These are phyloP conservation scores for Ogataea paraovalis DNA, from an alignment of 805 yeast species.

Conservation along the genomic window DNA sequence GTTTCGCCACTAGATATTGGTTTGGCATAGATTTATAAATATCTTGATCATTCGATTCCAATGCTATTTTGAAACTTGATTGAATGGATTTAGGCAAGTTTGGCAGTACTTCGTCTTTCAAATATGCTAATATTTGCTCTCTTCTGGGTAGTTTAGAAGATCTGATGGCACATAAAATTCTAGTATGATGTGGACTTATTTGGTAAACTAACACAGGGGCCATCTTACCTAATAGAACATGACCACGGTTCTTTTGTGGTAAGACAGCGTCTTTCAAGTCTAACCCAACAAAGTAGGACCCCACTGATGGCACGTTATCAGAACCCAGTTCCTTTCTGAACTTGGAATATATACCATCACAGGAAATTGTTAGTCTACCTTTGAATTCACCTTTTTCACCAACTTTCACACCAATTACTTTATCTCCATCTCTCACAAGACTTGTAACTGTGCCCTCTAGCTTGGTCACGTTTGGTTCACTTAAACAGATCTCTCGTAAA, in stretches of 20 bases:
- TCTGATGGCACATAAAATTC: constrained; percentile 86
- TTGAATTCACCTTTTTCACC: constrained; percentile 42
- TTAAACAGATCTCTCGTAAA: constrained; percentile 63
- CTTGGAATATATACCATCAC: constrained; percentile 94
- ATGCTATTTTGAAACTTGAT: constrained; percentile 67
- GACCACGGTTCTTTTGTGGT: constrained; percentile 78
- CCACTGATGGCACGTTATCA: constrained; percentile 61
- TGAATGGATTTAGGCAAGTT: constrained; percentile 58
- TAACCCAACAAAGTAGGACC: constrained; percentile 85
- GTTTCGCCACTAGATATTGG: constrained; percentile 78
- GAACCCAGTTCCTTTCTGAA: constrained; percentile 71
- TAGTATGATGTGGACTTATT: constrained; percentile 74
- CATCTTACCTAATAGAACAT: constrained; percentile 81
- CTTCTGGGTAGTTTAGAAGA: constrained; percentile 68
- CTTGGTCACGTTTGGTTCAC: constrained; percentile 70
- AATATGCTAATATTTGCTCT: constrained; percentile 51
- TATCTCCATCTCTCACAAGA: constrained; percentile 48
- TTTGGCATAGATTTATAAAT: constrained; percentile 88
- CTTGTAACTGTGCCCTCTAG: constrained; percentile 81
- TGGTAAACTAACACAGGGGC: constrained; percentile 90
- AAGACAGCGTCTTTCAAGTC: constrained; percentile 69
- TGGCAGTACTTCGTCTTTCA: constrained; percentile 58
- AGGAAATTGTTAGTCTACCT: constrained; percentile 67
- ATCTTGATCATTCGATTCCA: constrained; percentile 38
- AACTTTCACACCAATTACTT: constrained; percentile 74